Conservation (phyloP, 805 yeast species). For the Pichia phayaonensis region DNA sequence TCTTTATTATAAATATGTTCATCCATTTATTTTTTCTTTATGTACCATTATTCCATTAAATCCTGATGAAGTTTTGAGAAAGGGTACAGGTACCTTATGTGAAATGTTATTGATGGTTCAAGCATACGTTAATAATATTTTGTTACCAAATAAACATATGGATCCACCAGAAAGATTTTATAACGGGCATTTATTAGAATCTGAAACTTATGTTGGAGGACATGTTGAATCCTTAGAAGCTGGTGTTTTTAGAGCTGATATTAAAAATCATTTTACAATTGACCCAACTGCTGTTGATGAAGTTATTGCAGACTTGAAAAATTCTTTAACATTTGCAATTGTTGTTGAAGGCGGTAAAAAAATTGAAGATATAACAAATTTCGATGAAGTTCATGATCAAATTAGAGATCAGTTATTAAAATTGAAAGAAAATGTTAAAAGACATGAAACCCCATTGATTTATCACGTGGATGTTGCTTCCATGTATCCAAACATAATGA, state of each 20-base stretch:
- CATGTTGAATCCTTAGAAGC: constrained; percentile 97
- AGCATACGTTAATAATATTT: constrained; percentile 69
- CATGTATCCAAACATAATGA: constrained; percentile 98
- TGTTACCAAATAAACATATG: constrained; percentile 87
- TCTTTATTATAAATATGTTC: constrained; percentile 91
- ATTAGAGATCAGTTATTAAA: constrained; percentile 50
- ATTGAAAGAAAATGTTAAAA: constrained; percentile 51
- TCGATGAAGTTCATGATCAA: constrained; percentile 59
- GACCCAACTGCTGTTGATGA: constrained; percentile 82
- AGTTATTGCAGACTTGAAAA: constrained; percentile 60
- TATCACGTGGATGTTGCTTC: constrained; percentile 99
- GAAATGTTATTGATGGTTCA: constrained; percentile 97
- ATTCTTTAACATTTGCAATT: constrained; percentile 74
- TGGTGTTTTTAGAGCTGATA: constrained; percentile 92
- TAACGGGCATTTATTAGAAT: constrained; percentile 87
- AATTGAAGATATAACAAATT: constrained; percentile 72
- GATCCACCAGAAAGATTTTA: constrained; percentile 94
- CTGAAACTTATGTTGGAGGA: constrained; percentile 98
- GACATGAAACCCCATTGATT: constrained; percentile 76
- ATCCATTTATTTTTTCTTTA: constrained; percentile 91
- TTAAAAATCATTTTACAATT: constrained; percentile 64
- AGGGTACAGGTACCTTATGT: constrained; percentile 98
- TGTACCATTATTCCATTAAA: constrained; percentile 93
- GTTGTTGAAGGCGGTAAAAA: constrained; percentile 71
- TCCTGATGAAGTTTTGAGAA: constrained; percentile 92